A percentile compares a stretch with the other conserved stretches of the same genome.
These are phyloP conservation scores for Erythrophleum ivorense DNA, from an alignment of 331 rosid species.

Conservation along the genomic window DNA sequence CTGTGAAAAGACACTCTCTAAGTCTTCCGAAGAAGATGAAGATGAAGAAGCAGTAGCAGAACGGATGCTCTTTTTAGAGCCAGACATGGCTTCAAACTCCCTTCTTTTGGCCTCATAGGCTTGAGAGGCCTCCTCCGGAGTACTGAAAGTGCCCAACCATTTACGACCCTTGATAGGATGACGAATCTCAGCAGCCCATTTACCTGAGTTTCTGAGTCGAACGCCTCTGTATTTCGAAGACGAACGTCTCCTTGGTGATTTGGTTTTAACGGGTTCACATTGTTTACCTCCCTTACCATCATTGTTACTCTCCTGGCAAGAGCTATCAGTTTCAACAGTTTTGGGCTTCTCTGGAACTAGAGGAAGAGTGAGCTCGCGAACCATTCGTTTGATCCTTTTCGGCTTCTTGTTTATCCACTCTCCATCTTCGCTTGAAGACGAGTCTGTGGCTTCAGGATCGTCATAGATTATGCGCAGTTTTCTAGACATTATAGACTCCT, in stretches of 20 bases:
- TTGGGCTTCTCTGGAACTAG: not conserved
- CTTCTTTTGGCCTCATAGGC: conserved; percentile 68
- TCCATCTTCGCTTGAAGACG: conserved; percentile 71
- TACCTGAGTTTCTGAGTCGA: conserved; percentile 82
- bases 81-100: conserved; percentile 47
- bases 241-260: conserved; percentile 26
- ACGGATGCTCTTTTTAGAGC: conserved; percentile 43
- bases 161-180: conserved; percentile 67
- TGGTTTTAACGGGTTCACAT: conserved; percentile 27
- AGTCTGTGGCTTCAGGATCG: conserved; percentile 86
- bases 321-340: conserved; percentile 26
- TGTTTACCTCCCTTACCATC: not conserved
- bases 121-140: conserved; percentile 75
- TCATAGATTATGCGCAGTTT: conserved; percentile 60
- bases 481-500: conserved; percentile 40
- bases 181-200: conserved; percentile 97
- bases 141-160: conserved; percentile 88
- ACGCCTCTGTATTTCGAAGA: conserved; percentile 71
- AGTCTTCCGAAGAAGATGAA: conserved; percentile 44
- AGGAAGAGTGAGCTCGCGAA: conserved; percentile 54
- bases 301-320: conserved; percentile 36
- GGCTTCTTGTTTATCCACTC: not conserved
- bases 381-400: conserved; percentile 27
- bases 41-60: conserved; percentile 14
- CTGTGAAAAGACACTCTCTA: conserved; percentile 47